Conservation (phyloP, 495 filamentous ascomycete species). For the Penicillium subrubescens region DNA sequence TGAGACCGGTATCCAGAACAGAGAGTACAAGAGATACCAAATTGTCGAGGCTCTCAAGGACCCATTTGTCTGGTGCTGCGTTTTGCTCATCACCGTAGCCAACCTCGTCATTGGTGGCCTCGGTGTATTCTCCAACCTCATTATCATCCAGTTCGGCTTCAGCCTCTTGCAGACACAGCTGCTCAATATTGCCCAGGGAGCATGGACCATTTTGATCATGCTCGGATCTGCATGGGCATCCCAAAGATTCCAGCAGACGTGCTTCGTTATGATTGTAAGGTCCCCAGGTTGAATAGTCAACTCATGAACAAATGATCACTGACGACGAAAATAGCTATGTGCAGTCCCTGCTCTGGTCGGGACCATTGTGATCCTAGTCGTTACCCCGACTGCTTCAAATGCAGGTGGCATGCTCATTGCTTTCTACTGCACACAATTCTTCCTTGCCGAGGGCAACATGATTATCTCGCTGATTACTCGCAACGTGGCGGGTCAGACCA, state of each 20-base stretch:
- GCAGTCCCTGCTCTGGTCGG: slow-evolving; percentile 21
- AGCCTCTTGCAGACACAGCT: slow-evolving; percentile 32
- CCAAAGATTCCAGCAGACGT: slow-evolving; percentile 19
- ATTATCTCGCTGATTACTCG: slow-evolving; percentile 51
- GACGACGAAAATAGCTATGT: background rate
- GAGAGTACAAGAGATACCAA: slow-evolving; percentile 54
- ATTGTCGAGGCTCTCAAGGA: slow-evolving; percentile 46
- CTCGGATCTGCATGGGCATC: slow-evolving; percentile 18
- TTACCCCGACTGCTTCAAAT: slow-evolving; percentile 20
- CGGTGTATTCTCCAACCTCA: slow-evolving; percentile 35
- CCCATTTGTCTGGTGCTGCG: slow-evolving; percentile 37
- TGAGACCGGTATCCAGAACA: slow-evolving; percentile 57
- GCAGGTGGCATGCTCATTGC: slow-evolving; percentile 26
- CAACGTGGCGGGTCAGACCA: slow-evolving; percentile 64
- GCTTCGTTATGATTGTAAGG: slow-evolving; percentile 30
- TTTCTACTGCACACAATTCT: slow-evolving; percentile 31
- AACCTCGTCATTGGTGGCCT: slow-evolving; percentile 32
- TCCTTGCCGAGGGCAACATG: slow-evolving; percentile 26
- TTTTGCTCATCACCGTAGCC: slow-evolving; percentile 18
- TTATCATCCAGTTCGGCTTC: slow-evolving; percentile 38
- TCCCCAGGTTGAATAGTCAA: slow-evolving; percentile 15
- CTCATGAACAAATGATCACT: slow-evolving; percentile 6
- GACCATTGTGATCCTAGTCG: slow-evolving; percentile 21
- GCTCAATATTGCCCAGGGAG: slow-evolving; percentile 30
- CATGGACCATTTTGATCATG: slow-evolving; percentile 25